These are phyloP conservation scores for Nicotiana noctiflora DNA, from an alignment of 257 asterid species.

Conservation along the genomic window DNA sequence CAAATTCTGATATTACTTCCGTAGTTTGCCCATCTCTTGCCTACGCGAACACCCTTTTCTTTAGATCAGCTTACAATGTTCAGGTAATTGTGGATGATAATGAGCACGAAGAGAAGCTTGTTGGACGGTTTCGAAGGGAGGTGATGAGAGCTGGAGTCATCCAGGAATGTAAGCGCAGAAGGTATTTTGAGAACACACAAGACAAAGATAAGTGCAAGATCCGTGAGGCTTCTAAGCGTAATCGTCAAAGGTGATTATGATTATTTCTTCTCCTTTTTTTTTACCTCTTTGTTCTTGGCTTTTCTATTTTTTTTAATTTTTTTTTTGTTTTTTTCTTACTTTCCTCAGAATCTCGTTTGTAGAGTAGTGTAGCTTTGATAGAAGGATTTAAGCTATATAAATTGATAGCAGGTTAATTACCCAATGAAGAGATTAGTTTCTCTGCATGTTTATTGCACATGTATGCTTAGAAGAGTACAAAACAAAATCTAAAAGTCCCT, in stretches of 20 bases:
- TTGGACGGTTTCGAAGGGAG: conserved; percentile 80
- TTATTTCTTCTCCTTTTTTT: too few species aligned
- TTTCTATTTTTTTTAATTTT: too few species aligned
- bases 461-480: too few species aligned
- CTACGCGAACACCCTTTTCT: conserved; percentile 54
- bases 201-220: conserved; percentile 70
- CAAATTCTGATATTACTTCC: conserved; percentile 33
- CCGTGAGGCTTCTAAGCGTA: conserved; percentile 88
- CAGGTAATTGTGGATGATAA: conserved; percentile 75
- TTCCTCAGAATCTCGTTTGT: too few species aligned
- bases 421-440: too few species aligned
- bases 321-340: too few species aligned
- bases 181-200: conserved; percentile 72
- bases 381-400: too few species aligned
- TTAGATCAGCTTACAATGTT: conserved; percentile 60
- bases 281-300: too few species aligned
- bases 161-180: conserved; percentile 77
- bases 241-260: conserved; percentile 58
- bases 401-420: too few species aligned
- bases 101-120: conserved; percentile 82
- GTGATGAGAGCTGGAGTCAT: conserved; percentile 86
- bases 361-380: too few species aligned
- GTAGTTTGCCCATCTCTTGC: conserved; percentile 71
- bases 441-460: too few species aligned
- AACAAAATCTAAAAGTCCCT: too few species aligned